These are phyloP conservation scores for Dendrobium chrysotoxum DNA, from an alignment of 106 monocot genomes.

Conservation along the genomic window DNA sequence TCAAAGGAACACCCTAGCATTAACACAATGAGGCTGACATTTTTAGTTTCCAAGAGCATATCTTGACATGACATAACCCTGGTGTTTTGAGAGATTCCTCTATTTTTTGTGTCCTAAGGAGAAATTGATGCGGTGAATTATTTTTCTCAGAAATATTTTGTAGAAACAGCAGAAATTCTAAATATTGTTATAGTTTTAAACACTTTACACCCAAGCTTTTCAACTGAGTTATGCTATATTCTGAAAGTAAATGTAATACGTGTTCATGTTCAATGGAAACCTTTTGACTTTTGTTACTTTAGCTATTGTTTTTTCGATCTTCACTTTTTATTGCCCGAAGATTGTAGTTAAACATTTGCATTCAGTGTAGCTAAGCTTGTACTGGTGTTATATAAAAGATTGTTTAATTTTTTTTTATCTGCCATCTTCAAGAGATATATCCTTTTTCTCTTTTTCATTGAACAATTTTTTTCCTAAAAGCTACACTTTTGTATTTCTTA, in stretches of 20 bases:
- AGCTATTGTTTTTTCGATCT: neutral
- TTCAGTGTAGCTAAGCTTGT: neutral
- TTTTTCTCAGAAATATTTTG: too few relatives aligned
- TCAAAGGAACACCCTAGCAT: too few relatives aligned
- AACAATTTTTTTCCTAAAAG: neutral
- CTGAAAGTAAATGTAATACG: too few relatives aligned
- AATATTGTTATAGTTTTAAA: neutral
- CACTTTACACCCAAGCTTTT: neutral
- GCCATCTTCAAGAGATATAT: neutral
- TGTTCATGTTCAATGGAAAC: neutral
- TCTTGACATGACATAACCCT: too few relatives aligned
- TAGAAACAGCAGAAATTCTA: too few relatives aligned
- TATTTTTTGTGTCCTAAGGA: too few relatives aligned
- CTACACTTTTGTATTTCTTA: neutral
- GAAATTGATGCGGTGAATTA: too few relatives aligned
- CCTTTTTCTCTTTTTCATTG: neutral
- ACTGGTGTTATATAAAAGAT: neutral
- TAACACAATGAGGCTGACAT: too few relatives aligned
- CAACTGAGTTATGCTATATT: neutral
- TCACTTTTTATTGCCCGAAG: neutral
- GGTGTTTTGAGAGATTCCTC: too few relatives aligned
- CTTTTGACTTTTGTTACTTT: neutral
- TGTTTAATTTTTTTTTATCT: neutral
- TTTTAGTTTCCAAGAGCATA: too few relatives aligned
- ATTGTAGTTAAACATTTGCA: neutral